Evolutionary conservation across 176 grass and related monocot genomes (phyloP).

Genomic region (Ampelocalamus luodianensis): DNA sequence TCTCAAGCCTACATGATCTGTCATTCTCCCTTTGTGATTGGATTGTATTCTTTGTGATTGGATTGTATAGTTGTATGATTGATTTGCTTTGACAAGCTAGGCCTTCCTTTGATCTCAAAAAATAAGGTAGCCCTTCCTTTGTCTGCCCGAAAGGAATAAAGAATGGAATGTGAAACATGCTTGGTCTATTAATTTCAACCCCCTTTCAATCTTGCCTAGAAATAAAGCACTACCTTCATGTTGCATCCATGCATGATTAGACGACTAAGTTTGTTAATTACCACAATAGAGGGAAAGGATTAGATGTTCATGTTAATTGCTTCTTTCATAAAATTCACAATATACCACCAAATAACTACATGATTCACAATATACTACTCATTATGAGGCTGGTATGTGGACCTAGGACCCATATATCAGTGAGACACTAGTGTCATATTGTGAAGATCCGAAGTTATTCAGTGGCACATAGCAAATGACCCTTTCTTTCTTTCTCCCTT

Average conservation of each 20-base stretch:
- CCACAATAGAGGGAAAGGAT: background rate
- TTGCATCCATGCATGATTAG: constrained; percentile 33
- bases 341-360: too few species aligned
- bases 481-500: background rate
- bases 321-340: background rate
- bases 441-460: too few species aligned
- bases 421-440: too few species aligned
- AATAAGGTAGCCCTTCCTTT: background rate
- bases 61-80: background rate
- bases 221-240: constrained; percentile 19
- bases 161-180: constrained; percentile 17
- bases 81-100: background rate
- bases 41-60: background rate
- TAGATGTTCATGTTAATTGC: constrained; percentile 14
- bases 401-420: too few species aligned
- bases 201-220: constrained; percentile 22
- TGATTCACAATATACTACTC: too few species aligned
- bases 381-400: too few species aligned
- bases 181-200: background rate
- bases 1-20: background rate
- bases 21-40: background rate
- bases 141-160: constrained; percentile 13
- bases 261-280: constrained; percentile 20
- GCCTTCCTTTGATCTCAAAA: background rate
- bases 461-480: too few species aligned